Evolutionary conservation across 2,329 filamentous ascomycete genomes (phyloP), one percentile per base, ranked within the genome.

Genomic region (Geosmithia morbida): DNA sequence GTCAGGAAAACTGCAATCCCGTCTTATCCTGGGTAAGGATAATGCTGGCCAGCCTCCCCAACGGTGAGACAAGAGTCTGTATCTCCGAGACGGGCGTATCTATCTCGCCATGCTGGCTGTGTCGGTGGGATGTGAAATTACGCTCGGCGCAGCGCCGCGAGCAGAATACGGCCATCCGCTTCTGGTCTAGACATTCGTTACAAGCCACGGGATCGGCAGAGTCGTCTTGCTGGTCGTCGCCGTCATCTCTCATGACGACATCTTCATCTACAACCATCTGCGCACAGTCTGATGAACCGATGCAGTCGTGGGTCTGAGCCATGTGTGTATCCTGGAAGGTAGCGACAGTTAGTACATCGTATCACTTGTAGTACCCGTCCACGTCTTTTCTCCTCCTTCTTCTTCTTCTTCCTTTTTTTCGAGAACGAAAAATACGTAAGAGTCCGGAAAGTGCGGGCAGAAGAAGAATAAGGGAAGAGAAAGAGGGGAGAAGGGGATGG

Each of bases 51-150:
- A 59, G 45, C 20, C 58, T 50, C 48, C 50, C 48, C 46, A 61
- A 44, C 19, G 54, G 51, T 41, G 50, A 45, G 33, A 56, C 54
- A 47, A 57, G 49, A 37, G 48, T 50, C 46, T 49, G 50, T 14
- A 53, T 49, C 19, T 59, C 58, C 2, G 52, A 55, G 1, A 50
- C 43, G 29, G 50, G 49, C 46, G 55, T 55, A 46, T 57, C 48
- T 29, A 20, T 56, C 2, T 59, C 58, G 2, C 54, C 57, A 49
- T 64, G 61, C 48, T 51, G 57, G 13, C 44, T 49, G 11, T 64
- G 60, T 18, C 66, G 57, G 52, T 73, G 70, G 20, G 49, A 49
- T 11, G 61, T 59, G 37, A 73, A 62, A 50, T 71, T 68, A 13
- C 51, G 54, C 20, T 54, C 55, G n/a, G 67, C 68, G 52, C 70